Conservation (phyloP, 352 stramenopile genomes). For the Phytophthora sp. region DNA sequence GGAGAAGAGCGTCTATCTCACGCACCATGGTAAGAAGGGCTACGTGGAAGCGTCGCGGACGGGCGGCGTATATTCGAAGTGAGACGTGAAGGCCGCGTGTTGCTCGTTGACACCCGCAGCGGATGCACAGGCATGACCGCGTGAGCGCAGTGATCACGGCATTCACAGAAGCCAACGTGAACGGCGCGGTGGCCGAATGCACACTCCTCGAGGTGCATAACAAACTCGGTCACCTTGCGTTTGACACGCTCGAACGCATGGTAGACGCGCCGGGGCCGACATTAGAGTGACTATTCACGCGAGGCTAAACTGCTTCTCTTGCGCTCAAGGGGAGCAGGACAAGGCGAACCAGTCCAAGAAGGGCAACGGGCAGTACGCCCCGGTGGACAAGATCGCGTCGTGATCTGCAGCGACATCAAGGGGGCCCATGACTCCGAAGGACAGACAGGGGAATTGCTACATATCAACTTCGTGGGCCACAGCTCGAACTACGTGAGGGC, state of each 20-base stretch:
- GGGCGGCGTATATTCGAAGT: neutral
- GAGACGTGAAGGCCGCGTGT: neutral
- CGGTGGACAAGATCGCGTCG: neutral
- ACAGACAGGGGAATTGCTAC: neutral
- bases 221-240: slow-evolving; percentile 1
- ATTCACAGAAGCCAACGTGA: neutral
- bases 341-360: slow-evolving; percentile 13
- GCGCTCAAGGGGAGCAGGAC: neutral
- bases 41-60: neutral
- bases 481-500: neutral
- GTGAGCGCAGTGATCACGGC: neutral
- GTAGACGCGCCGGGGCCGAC: neutral
- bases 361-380: neutral
- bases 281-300: slow-evolving; percentile 2
- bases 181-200: neutral
- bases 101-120: neutral
- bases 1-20: neutral
- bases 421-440: neutral
- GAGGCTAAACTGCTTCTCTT: slow-evolving; percentile 1
- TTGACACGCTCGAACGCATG: slow-evolving; percentile 7
- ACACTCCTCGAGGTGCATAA: neutral
- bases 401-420: neutral
- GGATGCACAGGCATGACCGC: neutral
- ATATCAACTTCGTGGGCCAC: neutral
- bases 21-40: neutral